Evolutionary conservation across 768 basidiomycete species (phyloP).

Genomic region (Trametes cinnabarina): DNA sequence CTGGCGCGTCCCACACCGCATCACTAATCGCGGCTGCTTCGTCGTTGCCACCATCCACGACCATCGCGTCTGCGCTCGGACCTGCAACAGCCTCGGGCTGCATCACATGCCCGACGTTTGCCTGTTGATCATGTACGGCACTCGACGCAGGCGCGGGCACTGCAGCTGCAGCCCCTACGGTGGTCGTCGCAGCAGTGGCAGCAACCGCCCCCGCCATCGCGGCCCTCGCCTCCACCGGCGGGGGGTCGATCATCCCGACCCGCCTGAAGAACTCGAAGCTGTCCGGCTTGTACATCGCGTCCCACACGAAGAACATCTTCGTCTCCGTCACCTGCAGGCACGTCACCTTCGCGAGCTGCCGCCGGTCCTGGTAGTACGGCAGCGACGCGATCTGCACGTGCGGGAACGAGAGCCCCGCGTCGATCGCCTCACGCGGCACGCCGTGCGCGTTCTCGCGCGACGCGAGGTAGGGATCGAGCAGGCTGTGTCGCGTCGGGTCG

Average conservation of each 20-base stretch:
- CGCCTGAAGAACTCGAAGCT: constrained; percentile 6
- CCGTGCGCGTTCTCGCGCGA: background rate
- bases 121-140: too few species aligned
- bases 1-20: background rate
- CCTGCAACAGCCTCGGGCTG: background rate
- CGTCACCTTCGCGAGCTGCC: constrained; percentile 20
- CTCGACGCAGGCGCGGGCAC: too few species aligned
- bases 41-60: too few species aligned
- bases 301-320: constrained; percentile 27
- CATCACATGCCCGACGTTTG: too few species aligned
- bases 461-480: constrained; percentile 13
- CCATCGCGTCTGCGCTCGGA: background rate
- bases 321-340: constrained; percentile 32
- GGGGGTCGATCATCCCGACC: constrained; percentile 2
- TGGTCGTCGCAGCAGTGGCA: background rate
- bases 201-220: background rate
- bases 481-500: constrained; percentile 20
- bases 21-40: background rate
- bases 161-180: too few species aligned
- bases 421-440: constrained; percentile 6
- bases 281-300: constrained; percentile 15
- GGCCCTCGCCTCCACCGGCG: background rate
- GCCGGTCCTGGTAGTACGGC: constrained; percentile 14
- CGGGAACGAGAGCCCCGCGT: constrained; percentile 3
- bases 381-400: constrained; percentile 19